A percentile compares a stretch with the other conserved stretches of the same genome.
phyloP scores from a whole-genome alignment of 805 yeast genomes.

The Lipomyces orientalis region DNA sequence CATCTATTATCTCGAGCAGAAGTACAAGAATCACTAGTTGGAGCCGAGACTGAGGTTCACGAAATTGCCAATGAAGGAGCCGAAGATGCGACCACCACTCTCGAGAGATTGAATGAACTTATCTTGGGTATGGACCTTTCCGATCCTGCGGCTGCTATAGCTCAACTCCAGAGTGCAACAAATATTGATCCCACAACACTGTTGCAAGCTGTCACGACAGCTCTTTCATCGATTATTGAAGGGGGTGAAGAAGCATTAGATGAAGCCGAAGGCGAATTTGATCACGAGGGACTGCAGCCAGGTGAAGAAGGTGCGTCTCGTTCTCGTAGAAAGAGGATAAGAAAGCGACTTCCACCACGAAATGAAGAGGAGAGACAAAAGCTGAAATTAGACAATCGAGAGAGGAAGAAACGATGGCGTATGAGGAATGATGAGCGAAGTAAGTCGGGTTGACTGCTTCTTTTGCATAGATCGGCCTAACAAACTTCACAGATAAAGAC shows the following conservation, averaged over 20 bases:
- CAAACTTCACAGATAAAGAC: slow-evolving; percentile 59
- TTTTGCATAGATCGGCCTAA: not conserved
- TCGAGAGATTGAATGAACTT: slow-evolving; percentile 28
- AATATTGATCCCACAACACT: slow-evolving; percentile 32
- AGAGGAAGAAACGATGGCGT: slow-evolving; percentile 82
- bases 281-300: not conserved
- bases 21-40: not conserved
- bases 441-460: slow-evolving; percentile 2
- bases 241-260: slow-evolving; percentile 23
- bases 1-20: not conserved
- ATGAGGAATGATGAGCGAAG: slow-evolving; percentile 75
- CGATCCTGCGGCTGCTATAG: slow-evolving; percentile 34
- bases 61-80: not conserved
- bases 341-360: slow-evolving; percentile 16
- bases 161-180: slow-evolving; percentile 32
- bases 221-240: slow-evolving; percentile 23
- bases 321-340: slow-evolving; percentile 7
- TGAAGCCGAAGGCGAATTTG: slow-evolving; percentile 10
- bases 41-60: not conserved
- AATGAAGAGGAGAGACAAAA: slow-evolving; percentile 56
- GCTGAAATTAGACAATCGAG: slow-evolving; percentile 70
- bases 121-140: slow-evolving; percentile 33
- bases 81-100: slow-evolving; percentile 9
- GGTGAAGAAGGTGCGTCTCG: slow-evolving; percentile 12
- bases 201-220: slow-evolving; percentile 35